Evolutionary conservation across 2,329 filamentous ascomycete species (phyloP).

Genomic region (Lachnum nothofagi): DNA sequence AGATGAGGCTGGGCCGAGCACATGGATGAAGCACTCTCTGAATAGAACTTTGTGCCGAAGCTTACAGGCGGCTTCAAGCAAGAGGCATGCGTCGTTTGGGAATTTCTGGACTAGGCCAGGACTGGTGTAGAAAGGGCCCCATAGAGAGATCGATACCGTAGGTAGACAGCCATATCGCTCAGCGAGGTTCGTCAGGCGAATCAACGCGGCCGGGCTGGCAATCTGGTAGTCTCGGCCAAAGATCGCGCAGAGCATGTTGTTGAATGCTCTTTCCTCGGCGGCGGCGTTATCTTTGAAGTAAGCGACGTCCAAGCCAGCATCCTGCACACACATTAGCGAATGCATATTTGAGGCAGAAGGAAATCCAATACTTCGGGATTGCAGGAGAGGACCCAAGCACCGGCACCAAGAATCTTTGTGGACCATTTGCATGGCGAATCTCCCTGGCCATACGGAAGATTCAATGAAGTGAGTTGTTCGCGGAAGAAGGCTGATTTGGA

Average conservation of each 20-base stretch:
- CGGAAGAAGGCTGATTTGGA: constrained; percentile 16
- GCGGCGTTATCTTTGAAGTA: neutral
- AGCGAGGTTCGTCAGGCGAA: neutral
- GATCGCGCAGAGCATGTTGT: constrained; percentile 9
- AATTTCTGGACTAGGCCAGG: neutral
- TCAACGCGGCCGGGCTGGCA: neutral
- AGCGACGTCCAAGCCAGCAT: neutral
- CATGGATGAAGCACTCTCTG: constrained; percentile 4
- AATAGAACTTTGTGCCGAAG: constrained; percentile 7
- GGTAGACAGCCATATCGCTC: constrained; percentile 7
- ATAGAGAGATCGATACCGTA: constrained; percentile 7
- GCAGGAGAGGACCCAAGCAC: no score
- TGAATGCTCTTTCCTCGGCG: constrained; percentile 2
- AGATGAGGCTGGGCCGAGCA: neutral
- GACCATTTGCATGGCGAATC: constrained; percentile 1
- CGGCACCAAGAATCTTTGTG: constrained; percentile 1
- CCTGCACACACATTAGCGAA: no score
- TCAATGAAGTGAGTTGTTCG: constrained; percentile 2
- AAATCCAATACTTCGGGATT: no score
- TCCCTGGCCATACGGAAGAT: neutral
- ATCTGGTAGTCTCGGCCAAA: constrained; percentile 2
- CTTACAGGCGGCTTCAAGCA: neutral
- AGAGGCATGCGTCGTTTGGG: neutral
- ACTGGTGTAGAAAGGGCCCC: neutral
- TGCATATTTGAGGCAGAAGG: no score